Base-by-base conservation (phyloP, 768 basidiomycete species). In the Boletales sp. region DNA sequence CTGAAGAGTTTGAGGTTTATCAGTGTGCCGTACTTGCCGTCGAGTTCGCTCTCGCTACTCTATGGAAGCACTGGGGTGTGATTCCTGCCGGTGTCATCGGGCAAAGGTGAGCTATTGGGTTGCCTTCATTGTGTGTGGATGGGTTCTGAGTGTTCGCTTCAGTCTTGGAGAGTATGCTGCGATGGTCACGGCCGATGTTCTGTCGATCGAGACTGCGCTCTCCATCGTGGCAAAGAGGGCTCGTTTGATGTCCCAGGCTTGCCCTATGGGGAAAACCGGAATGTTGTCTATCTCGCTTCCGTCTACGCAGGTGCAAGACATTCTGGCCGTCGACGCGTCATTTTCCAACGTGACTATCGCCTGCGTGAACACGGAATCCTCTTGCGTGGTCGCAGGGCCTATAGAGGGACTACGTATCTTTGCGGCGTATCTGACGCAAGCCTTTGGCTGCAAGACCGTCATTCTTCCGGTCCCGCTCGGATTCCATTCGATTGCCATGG, bases 101-200 rank as follows among this genome's bases (percentile, higher is more conserved):
- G 4, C 87, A 89, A 57, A 90, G 87, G 87, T 87, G 43, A 49
- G 74, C 61, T 34, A 10, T 38, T 11, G 21, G 2, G 8, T 53
- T 43, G 39, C 45, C 17, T 21, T 17, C 17, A 1, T 33, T 33
- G 25, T 21, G 12, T 36, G 5, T 2, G 25, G 11, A 15, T 21
- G 3, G 11, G 15, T 33, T 2, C 52, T 39, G 12, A 65, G 8
- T 4, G 6, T n/a, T 48, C 30, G 32, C 40, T 38, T 37, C 51
- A 90, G 87, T 63, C 73, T 90, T 15, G 87, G 87, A 36, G 87
- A 90, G 70, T 89, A 86, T 48, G 81, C 81, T 8, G 87, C 84
- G 10, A 74, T 89, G 36, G 82, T 83, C 15, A 68, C 75, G n/a
- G 80, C 86, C 0, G 77, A 72, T 1, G 79, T 86, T 2, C 57